Evolutionary conservation across 169 alveolate species (phyloP).

Genomic region (Plasmodium vivax): DNA sequence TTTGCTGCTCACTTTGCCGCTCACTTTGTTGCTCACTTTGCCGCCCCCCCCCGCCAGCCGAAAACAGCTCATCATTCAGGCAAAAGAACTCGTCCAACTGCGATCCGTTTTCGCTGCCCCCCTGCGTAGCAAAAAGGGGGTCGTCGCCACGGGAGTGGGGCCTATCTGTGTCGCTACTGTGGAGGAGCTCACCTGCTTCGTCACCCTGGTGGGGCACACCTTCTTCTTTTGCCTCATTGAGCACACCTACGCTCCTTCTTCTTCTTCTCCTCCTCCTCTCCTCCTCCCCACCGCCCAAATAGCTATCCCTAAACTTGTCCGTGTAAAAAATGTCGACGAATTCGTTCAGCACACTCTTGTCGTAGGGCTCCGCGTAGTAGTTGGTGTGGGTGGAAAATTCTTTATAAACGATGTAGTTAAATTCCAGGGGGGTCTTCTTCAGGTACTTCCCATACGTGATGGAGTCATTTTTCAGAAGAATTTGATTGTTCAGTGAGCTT

Average conservation of each 20-base stretch:
- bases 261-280: not conserved
- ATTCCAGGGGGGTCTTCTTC: slow-evolving; percentile 28
- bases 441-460: slow-evolving; percentile 43
- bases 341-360: slow-evolving; percentile 22
- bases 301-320: slow-evolving; percentile 3
- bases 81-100: not conserved
- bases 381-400: slow-evolving; percentile 48
- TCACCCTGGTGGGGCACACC: not conserved
- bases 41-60: not conserved
- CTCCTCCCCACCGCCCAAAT: not conserved
- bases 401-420: slow-evolving; percentile 39
- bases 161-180: not conserved
- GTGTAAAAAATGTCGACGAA: slow-evolving; percentile 20
- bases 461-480: slow-evolving; percentile 23
- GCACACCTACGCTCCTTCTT: not conserved
- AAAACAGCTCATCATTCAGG: not conserved
- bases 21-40: not conserved
- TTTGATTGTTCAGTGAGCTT: not conserved
- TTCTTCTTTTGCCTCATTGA: not conserved
- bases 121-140: not conserved
- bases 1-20: not conserved
- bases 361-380: slow-evolving; percentile 16
- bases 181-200: not conserved
- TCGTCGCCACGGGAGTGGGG: not conserved
- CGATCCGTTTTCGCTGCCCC: not conserved